A percentile compares a stretch with the other conserved stretches of the same genome.
Conservation (phyloP, 2,329 filamentous ascomycete genomes). For the Cordyceps pruinosa region DNA sequence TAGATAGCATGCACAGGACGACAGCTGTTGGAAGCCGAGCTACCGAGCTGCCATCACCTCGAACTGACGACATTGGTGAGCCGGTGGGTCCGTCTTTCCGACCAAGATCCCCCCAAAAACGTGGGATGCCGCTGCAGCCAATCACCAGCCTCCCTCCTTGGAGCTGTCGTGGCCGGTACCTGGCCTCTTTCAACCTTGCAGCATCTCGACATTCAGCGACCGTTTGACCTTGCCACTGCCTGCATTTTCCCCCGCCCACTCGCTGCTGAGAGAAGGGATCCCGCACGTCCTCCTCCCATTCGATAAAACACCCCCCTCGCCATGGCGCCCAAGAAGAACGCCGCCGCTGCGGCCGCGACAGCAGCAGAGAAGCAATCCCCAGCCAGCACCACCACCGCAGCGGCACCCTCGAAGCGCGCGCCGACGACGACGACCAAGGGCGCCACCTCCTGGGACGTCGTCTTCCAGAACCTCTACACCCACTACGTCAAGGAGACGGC, state of each 20-base stretch:
- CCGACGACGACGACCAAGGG: slow-evolving; percentile 20
- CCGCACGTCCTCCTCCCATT: not conserved
- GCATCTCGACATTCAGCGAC: slow-evolving; percentile 14
- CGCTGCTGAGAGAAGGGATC: not conserved
- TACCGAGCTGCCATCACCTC: not conserved
- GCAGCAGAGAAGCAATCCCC: slow-evolving; percentile 38
- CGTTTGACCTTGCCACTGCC: not conserved
- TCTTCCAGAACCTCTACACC: slow-evolving; percentile 63
- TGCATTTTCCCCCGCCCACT: not conserved
- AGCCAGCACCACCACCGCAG: slow-evolving; percentile 25
- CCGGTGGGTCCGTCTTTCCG: slow-evolving; percentile 1
- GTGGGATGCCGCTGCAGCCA: slow-evolving; percentile 19
- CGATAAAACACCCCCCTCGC: slow-evolving; percentile 10
- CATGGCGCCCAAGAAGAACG: slow-evolving; percentile 48
- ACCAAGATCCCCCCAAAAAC: slow-evolving; percentile 2
- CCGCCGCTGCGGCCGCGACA: slow-evolving; percentile 26
- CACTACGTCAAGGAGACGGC: slow-evolving; percentile 77
- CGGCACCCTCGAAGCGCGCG: slow-evolving; percentile 17
- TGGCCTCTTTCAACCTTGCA: slow-evolving; percentile 15
- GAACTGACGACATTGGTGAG: slow-evolving; percentile 14
- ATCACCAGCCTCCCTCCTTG: slow-evolving; percentile 24
- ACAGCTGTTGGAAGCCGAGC: not conserved
- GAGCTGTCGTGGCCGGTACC: slow-evolving; percentile 31
- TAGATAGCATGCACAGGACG: not conserved
- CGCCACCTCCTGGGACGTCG: slow-evolving; percentile 44